Evolutionary conservation across 306 rosid genomes (phyloP).

Genomic region (Sphenostylis stenocarpa): DNA sequence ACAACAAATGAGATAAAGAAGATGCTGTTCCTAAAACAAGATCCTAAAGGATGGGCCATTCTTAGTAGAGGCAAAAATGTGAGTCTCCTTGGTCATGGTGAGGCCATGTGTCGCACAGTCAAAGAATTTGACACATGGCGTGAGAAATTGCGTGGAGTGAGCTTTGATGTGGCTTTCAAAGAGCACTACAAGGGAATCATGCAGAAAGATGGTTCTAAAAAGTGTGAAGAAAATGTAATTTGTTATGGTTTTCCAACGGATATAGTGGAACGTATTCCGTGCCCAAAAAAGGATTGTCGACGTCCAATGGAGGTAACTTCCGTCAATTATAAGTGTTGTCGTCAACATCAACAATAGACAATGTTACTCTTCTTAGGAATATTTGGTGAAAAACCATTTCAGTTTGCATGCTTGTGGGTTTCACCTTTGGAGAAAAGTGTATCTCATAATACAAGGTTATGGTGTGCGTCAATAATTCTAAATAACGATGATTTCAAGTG

Average conservation of each 20-base stretch:
- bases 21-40: conserved; percentile 28
- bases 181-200: conserved; percentile 10
- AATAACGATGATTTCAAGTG: background rate
- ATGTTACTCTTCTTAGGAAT: background rate
- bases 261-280: background rate
- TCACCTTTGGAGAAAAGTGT: background rate
- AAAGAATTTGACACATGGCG: conserved; percentile 11
- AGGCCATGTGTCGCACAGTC: background rate
- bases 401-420: background rate
- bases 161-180: conserved; percentile 32
- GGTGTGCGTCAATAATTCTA: background rate
- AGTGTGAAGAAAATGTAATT: conserved; percentile 4
- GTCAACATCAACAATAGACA: background rate
- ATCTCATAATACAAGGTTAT: background rate
- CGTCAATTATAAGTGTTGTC: conserved; percentile 32
- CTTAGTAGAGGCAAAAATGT: conserved; percentile 37
- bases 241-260: background rate
- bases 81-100: conserved; percentile 31
- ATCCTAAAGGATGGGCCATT: conserved; percentile 32
- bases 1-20: conserved; percentile 18
- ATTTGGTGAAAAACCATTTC: background rate
- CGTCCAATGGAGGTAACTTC: conserved; percentile 27
- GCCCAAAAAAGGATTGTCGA: conserved; percentile 31
- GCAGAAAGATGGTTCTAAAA: background rate
- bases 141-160: background rate